phyloP scores from a whole-genome alignment of 2,329 filamentous ascomycete genomes.

The Fusarium nelsonii region DNA sequence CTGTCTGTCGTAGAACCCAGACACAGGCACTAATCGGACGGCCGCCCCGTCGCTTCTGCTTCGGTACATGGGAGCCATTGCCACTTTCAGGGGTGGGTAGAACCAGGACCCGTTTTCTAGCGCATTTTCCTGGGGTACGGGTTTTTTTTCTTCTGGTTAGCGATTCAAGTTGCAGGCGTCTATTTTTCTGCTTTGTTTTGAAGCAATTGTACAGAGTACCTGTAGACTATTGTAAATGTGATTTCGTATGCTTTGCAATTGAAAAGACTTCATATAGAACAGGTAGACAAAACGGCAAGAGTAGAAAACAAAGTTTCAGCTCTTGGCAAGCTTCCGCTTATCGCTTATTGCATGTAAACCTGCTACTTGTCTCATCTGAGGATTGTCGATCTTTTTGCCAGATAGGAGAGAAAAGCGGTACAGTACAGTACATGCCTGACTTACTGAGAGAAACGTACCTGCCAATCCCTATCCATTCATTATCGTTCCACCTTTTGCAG shows the following conservation, averaged over 20 bases:
- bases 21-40: slow-evolving; percentile 27
- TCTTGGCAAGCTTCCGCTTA: slow-evolving; percentile 11
- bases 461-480: background rate
- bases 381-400: slow-evolving; percentile 36
- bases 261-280: background rate
- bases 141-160: slow-evolving; percentile 23
- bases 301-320: background rate
- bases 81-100: slow-evolving; percentile 38
- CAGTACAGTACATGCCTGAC: background rate
- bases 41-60: slow-evolving; percentile 33
- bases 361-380: slow-evolving; percentile 14
- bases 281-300: background rate
- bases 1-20: slow-evolving; percentile 30
- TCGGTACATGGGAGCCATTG: slow-evolving; percentile 28
- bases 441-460: too few relatives aligned
- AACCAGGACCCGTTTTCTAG: slow-evolving; percentile 43
- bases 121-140: slow-evolving; percentile 38
- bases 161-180: slow-evolving; percentile 3
- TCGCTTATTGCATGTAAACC: slow-evolving; percentile 3
- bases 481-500: slow-evolving; percentile 33
- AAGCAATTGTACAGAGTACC: slow-evolving; percentile 4
- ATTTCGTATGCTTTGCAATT: background rate
- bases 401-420: slow-evolving; percentile 26
- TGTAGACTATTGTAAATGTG: background rate
- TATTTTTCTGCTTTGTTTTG: slow-evolving; percentile 11